Base-by-base conservation (phyloP, 140 eudicot species). In the Erigeron philadelphicus region DNA sequence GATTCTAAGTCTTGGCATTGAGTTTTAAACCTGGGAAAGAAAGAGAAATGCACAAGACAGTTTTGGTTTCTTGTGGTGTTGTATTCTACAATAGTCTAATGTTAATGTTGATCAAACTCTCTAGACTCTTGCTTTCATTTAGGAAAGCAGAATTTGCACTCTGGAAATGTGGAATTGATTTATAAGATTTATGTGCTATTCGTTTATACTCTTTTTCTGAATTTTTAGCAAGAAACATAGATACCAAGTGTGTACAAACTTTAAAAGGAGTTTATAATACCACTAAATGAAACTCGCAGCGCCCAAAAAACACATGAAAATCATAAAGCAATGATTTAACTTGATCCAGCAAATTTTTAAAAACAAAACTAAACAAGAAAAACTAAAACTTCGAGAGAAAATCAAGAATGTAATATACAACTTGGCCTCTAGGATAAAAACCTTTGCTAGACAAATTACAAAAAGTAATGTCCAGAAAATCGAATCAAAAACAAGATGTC, bases 11-110 rank as follows among this genome's bases (percentile, higher is more conserved):
- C 25, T 53, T 53, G 0, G 23, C 16, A 21, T 43, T 11, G 21
- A 43, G 10, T 3, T 8, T 6, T 41, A 42, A 70, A 55, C 73
- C 17, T 16, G 8, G 50, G n/a, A 53, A 68, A 68, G 47, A n/a
- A 35, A 25, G 61, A 8, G 8, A 18, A 3, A 53, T 5, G 67
- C 66, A 56, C 42, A 3, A 8, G 67, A 41, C 59, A 19, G 25
- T 66, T 17, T 67, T 75, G 74, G 55, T 47, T 58, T 35, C 68
- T 58, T 75, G 35, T 75, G 74, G 74, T 72, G 13, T 12, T 75
- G 61, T 57, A 66, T 45, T 44, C 62, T 57, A 58, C 43, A 2
- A 8, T 35, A 45, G 68, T 67, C 44, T 59, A 0, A 10, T 58
- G 74, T 18, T 35, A 57, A 45, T 13, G 60, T n/a, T 57, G 23